Evolutionary conservation across 2,329 filamentous ascomycete species (phyloP).

Genomic region (Nemania abortiva): DNA sequence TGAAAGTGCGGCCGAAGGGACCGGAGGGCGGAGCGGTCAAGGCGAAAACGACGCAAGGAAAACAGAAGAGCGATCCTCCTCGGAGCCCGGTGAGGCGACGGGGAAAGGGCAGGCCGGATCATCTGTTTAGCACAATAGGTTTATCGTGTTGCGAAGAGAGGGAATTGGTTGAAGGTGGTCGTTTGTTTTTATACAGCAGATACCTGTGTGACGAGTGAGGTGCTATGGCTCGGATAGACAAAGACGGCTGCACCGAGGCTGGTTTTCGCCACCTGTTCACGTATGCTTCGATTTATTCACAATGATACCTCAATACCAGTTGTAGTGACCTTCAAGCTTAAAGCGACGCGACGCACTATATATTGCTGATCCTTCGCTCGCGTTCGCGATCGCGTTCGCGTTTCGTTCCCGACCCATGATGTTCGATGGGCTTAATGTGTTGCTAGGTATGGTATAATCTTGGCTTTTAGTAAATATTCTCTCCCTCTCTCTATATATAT

Average conservation of each 20-base stretch:
- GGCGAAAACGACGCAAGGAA: conserved; percentile 27
- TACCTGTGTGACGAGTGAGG: neutral
- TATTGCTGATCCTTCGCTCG: neutral
- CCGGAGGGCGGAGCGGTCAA: conserved; percentile 1
- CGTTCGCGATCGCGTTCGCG: neutral
- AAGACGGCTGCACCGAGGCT: conserved; percentile 21
- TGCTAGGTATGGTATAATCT: neutral
- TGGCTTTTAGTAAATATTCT: neutral
- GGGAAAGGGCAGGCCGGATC: neutral
- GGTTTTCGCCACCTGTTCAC: conserved; percentile 16
- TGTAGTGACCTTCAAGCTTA: conserved; percentile 19
- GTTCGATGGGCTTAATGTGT: neutral
- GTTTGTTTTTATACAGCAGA: conserved; percentile 9
- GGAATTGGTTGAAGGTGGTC: neutral
- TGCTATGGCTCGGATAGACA: conserved; percentile 13
- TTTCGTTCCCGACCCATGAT: neutral
- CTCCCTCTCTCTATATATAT: no score
- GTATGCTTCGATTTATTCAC: conserved; percentile 18
- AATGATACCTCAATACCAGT: conserved; percentile 35
- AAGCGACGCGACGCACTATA: conserved; percentile 32
- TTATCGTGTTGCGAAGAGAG: neutral
- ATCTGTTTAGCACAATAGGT: neutral
- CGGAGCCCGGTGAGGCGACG: conserved; percentile 4
- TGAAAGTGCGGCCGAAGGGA: neutral
- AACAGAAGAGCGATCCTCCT: conserved; percentile 16